These are phyloP conservation scores for Bryum argenteum DNA, from an alignment of 225 moss, liverwort and hornwort genomes.

Conservation along the genomic window DNA sequence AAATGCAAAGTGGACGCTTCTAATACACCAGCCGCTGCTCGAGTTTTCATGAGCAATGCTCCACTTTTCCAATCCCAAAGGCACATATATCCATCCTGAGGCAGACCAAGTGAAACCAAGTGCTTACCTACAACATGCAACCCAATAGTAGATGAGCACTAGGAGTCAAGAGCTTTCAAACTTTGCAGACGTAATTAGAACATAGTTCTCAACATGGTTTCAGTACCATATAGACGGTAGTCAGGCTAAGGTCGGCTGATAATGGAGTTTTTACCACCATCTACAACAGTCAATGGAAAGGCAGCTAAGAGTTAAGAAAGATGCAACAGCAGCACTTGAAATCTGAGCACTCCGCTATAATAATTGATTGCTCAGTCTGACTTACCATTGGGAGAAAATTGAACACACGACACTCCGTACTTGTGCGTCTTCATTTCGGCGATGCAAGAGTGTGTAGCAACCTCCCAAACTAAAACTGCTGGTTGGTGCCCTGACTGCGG, in stretches of 20 bases:
- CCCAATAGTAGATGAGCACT: slow-evolving; percentile 16
- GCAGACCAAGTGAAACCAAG: slow-evolving; percentile 66
- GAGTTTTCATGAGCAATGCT: slow-evolving; percentile 61
- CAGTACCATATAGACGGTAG: not conserved
- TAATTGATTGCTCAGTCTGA: not conserved
- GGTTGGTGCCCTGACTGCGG: slow-evolving; percentile 81
- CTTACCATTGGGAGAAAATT: slow-evolving; percentile 78
- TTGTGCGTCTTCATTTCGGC: slow-evolving; percentile 71
- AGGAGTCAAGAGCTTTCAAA: slow-evolving; percentile 10
- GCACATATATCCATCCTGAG: slow-evolving; percentile 72
- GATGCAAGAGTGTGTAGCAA: slow-evolving; percentile 53
- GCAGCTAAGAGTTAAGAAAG: not conserved
- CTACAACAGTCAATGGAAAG: not conserved
- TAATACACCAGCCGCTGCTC: slow-evolving; percentile 53
- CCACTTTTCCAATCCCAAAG: slow-evolving; percentile 83
- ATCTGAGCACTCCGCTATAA: not conserved
- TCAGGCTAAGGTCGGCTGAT: slow-evolving; percentile 5
- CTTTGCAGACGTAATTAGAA: not conserved
- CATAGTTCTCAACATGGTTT: not conserved
- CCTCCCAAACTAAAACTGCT: slow-evolving; percentile 71
- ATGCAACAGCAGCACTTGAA: not conserved
- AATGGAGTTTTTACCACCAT: slow-evolving; percentile 1
- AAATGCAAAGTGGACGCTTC: slow-evolving; percentile 59
- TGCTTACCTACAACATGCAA: slow-evolving; percentile 59
- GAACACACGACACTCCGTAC: slow-evolving; percentile 63